phyloP scores from a whole-genome alignment of 1,284 basidiomycete genomes.

The Porogramme epimiltina region DNA sequence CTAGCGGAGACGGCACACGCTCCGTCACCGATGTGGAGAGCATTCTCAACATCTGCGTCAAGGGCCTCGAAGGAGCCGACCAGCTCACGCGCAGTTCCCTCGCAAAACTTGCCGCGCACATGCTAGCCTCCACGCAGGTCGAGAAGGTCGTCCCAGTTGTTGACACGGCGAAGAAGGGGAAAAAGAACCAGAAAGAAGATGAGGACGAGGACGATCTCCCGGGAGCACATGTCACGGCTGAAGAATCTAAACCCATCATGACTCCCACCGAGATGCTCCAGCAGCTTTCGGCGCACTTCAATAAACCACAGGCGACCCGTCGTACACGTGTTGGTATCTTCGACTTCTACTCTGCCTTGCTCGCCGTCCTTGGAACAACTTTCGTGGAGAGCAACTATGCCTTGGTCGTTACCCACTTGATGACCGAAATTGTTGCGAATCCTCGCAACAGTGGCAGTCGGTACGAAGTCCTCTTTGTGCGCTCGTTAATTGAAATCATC shows the following conservation, averaged over 20 bases:
- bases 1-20: conserved; percentile 52
- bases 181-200: conserved; percentile 62
- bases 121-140: conserved; percentile 86
- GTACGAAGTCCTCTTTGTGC: conserved; percentile 76
- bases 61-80: conserved; percentile 82
- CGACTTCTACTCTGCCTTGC: conserved; percentile 84
- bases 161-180: conserved; percentile 62
- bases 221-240: conserved; percentile 50
- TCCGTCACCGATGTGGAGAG: conserved; percentile 75
- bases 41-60: conserved; percentile 69
- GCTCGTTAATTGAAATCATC: conserved; percentile 76
- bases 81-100: conserved; percentile 82
- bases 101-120: conserved; percentile 78
- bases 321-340: conserved; percentile 84
- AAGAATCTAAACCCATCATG: conserved; percentile 74
- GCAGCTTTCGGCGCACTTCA: conserved; percentile 80
- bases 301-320: conserved; percentile 68
- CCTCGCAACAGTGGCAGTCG: conserved; percentile 56
- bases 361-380: conserved; percentile 72
- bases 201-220: conserved; percentile 52
- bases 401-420: conserved; percentile 78
- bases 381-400: conserved; percentile 89
- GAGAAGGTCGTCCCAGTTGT: conserved; percentile 54
- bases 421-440: conserved; percentile 72
- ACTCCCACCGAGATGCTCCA: conserved; percentile 81